Evolutionary conservation across 257 asterid genomes (phyloP).

Genomic region (Cynanchum wilfordii): DNA sequence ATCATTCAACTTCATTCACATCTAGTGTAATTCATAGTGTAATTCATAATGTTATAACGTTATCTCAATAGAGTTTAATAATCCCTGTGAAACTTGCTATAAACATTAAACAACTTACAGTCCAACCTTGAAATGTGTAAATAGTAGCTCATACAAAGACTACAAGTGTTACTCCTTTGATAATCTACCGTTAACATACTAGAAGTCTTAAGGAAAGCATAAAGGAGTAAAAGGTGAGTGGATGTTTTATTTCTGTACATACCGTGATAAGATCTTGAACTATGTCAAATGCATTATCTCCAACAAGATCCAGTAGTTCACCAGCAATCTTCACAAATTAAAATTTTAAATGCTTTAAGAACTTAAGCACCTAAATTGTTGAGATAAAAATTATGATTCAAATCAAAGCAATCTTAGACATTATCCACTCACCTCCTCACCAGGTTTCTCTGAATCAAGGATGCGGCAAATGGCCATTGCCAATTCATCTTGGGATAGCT

Average conservation of each 20-base stretch:
- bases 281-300: constrained; percentile 86
- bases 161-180: neutral
- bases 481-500: constrained; percentile 86
- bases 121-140: neutral
- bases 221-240: neutral
- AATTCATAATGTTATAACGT: neutral
- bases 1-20: neutral
- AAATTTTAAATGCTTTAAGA: constrained; percentile 19
- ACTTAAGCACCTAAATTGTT: constrained; percentile 12
- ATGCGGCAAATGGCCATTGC: constrained; percentile 94
- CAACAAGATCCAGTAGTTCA: constrained; percentile 92
- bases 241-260: constrained; percentile 18
- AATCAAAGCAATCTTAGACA: constrained; percentile 1
- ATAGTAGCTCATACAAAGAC: neutral
- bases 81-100: neutral
- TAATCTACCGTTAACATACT: neutral
- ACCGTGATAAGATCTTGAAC: constrained; percentile 93
- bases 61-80: neutral
- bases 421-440: constrained; percentile 73
- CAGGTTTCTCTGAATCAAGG: constrained; percentile 92
- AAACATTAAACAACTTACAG: neutral
- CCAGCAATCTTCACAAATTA: constrained; percentile 69
- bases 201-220: neutral
- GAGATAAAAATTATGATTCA: constrained; percentile 13
- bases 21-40: neutral